A percentile compares a stretch with the other conserved stretches of the same genome.
These are phyloP conservation scores for Thymus quinquecostatus DNA, from an alignment of 257 asterid genomes.

Conservation along the genomic window DNA sequence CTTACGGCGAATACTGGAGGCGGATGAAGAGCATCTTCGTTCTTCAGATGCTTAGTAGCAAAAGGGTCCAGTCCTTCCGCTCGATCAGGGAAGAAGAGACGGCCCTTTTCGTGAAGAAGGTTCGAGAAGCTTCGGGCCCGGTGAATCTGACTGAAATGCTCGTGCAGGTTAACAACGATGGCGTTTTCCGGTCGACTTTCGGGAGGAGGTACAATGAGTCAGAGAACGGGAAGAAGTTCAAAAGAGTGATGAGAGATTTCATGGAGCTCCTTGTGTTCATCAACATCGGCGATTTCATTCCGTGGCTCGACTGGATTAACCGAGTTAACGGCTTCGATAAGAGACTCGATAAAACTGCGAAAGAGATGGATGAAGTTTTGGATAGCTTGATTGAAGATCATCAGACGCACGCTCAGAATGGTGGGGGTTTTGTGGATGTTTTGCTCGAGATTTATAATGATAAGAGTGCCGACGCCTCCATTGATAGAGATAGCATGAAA, in stretches of 20 bases:
- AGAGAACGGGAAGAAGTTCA: neutral
- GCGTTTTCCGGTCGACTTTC: neutral
- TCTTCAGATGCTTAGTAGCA: neutral
- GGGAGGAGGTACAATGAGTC: neutral
- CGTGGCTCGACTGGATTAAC: neutral
- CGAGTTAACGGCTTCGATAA: neutral
- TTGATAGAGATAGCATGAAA: neutral
- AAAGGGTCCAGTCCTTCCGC: neutral
- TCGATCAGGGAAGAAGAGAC: neutral
- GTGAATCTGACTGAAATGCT: neutral
- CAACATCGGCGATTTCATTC: neutral
- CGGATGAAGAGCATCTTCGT: neutral
- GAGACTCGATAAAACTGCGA: neutral
- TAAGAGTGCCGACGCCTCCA: neutral
- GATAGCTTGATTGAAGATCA: neutral
- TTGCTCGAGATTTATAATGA: neutral
- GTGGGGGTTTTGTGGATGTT: neutral
- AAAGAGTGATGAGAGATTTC: neutral
- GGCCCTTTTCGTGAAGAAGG: neutral
- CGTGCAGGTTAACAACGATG: neutral
- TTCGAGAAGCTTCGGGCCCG: neutral
- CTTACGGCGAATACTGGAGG: constrained; percentile 7
- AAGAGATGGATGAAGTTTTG: neutral
- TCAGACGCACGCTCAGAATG: neutral
- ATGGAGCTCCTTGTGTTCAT: neutral